phyloP scores from a whole-genome alignment of 2,329 filamentous ascomycete genomes.

The Verticillium tricorpus region DNA sequence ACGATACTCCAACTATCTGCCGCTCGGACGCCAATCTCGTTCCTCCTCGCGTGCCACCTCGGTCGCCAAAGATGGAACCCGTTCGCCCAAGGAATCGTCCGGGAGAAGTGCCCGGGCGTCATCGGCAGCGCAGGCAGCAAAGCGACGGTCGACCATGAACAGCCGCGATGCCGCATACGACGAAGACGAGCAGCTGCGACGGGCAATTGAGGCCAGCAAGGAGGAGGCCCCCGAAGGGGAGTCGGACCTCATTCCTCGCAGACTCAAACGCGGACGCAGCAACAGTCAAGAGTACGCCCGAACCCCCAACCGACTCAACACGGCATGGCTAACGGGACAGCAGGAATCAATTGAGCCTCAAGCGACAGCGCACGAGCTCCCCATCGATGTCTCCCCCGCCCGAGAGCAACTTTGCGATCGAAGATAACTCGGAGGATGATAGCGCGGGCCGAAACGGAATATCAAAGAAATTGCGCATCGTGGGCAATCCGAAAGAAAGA shows the following conservation, averaged over 20 bases:
- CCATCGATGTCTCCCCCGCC: slow-evolving; percentile 60
- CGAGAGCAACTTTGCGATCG: slow-evolving; percentile 42
- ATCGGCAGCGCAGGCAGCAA: slow-evolving; percentile 55
- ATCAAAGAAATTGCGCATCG: slow-evolving; percentile 56
- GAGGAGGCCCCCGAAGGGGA: slow-evolving; percentile 51
- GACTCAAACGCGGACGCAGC: slow-evolving; percentile 79
- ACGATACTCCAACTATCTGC: slow-evolving; percentile 63
- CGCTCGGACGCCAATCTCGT: slow-evolving; percentile 52
- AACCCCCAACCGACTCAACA: background rate
- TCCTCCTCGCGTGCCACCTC: slow-evolving; percentile 60
- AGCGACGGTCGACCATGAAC: slow-evolving; percentile 94
- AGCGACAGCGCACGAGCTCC: slow-evolving; percentile 80
- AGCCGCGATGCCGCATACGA: slow-evolving; percentile 93
- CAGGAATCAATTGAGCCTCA: slow-evolving; percentile 67
- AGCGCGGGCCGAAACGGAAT: slow-evolving; percentile 42
- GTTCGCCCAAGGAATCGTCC: slow-evolving; percentile 48
- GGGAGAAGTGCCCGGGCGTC: slow-evolving; percentile 53
- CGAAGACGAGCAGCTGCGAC: slow-evolving; percentile 82
- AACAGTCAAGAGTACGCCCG: slow-evolving; percentile 86
- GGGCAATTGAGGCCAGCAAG: slow-evolving; percentile 93
- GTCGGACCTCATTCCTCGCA: slow-evolving; percentile 49
- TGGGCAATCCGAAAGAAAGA: slow-evolving; percentile 57
- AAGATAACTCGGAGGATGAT: slow-evolving; percentile 71
- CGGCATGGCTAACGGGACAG: background rate
- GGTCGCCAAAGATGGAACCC: slow-evolving; percentile 56